Percentiles rank a stretch among this genome's conserved stretches.
These are phyloP conservation scores for Arthrobotrys iridis DNA, from an alignment of 2,329 filamentous ascomycete species.

Conservation along the genomic window DNA sequence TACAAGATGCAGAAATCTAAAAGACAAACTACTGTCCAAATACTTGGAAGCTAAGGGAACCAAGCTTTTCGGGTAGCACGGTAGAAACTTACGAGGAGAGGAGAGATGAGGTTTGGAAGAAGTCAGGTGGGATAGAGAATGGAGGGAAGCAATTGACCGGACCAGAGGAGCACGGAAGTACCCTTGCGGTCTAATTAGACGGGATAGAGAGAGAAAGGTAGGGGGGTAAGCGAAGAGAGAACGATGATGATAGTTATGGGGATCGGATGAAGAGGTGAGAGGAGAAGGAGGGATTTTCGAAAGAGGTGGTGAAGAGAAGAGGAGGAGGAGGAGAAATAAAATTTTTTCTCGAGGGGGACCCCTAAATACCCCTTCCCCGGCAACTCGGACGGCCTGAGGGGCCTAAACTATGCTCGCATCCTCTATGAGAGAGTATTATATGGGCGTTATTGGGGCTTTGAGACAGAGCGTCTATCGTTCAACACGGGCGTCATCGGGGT, in stretches of 20 bases:
- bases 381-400: neutral
- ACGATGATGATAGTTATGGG: neutral
- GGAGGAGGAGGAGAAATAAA: neutral
- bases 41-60: neutral
- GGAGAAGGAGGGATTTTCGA: neutral
- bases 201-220: slow-evolving; percentile 2
- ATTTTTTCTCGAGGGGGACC: neutral
- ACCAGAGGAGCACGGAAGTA: slow-evolving; percentile 1
- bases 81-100: neutral
- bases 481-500: neutral
- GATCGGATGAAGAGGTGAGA: neutral
- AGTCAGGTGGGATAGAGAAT: neutral
- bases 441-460: neutral
- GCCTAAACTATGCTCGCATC: neutral
- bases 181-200: neutral
- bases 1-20: neutral
- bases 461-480: slow-evolving; percentile 7
- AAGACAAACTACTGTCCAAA: neutral
- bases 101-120: neutral
- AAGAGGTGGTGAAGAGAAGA: slow-evolving; percentile 3
- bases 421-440: neutral
- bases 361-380: neutral
- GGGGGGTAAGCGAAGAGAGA: slow-evolving; percentile 7
- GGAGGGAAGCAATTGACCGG: neutral
- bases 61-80: neutral